phyloP scores from a whole-genome alignment of 2,329 filamentous ascomycete species.

The Cladosporium sphaerospermum region DNA sequence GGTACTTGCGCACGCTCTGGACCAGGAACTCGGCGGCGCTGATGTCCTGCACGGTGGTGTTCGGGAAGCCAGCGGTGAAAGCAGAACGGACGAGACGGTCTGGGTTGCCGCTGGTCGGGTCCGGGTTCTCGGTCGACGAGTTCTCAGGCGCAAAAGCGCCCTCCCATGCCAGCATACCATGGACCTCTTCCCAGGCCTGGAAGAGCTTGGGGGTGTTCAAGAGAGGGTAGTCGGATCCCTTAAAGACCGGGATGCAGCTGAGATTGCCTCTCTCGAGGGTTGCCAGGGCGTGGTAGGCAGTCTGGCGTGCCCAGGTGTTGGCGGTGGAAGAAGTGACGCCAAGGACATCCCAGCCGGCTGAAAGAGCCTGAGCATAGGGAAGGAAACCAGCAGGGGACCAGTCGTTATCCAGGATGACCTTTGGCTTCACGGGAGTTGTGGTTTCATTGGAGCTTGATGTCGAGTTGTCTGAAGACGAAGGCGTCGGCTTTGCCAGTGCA shows the following conservation, averaged over 20 bases:
- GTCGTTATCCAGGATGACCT: conserved; percentile 44
- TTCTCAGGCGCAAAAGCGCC: conserved; percentile 43
- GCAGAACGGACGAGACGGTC: conserved; percentile 36
- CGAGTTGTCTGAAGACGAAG: neutral
- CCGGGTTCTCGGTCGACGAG: conserved; percentile 35
- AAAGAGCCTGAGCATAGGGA: conserved; percentile 40
- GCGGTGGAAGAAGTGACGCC: conserved; percentile 38
- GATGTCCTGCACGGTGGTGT: conserved; percentile 34
- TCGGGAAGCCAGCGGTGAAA: conserved; percentile 44
- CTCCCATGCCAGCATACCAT: conserved; percentile 42
- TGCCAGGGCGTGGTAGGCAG: conserved; percentile 41
- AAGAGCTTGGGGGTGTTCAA: conserved; percentile 41
- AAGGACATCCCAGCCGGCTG: conserved; percentile 41
- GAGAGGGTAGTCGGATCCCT: conserved; percentile 43
- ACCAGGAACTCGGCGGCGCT: conserved; percentile 44
- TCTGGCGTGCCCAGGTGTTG: conserved; percentile 43
- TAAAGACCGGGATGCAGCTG: conserved; percentile 44
- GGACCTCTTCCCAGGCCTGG: conserved; percentile 40
- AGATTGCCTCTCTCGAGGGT: conserved; percentile 43
- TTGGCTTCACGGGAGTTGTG: conserved; percentile 9
- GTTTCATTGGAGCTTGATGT: neutral
- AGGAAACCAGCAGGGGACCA: conserved; percentile 40
- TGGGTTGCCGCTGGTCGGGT: conserved; percentile 43
- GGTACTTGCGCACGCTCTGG: conserved; percentile 41
- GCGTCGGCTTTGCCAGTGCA: neutral